phyloP scores from a whole-genome alignment of 208 protist genomes.

The Crithidia fasciculata region DNA sequence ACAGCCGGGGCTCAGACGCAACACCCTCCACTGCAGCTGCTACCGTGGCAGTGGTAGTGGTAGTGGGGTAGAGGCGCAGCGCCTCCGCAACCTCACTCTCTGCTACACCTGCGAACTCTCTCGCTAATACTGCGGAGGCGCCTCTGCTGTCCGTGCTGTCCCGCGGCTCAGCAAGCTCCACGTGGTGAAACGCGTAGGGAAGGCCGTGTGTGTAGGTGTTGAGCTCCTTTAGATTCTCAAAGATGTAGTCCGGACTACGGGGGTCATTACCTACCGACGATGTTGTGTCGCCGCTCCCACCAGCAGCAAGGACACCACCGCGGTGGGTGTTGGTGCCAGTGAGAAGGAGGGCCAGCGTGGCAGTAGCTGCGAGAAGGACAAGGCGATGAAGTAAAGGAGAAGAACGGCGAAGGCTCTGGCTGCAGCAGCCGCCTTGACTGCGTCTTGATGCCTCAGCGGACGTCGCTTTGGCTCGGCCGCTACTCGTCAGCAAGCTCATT shows the following conservation, averaged over 20 bases:
- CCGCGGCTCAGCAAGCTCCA: neutral
- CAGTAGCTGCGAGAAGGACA: no score
- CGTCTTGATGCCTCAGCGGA: no score
- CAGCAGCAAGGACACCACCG: no score
- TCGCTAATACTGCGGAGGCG: neutral
- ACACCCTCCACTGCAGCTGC: no score
- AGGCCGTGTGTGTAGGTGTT: conserved; percentile 9
- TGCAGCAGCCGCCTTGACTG: no score
- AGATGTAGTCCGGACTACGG: conserved; percentile 3
- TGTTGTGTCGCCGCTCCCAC: no score
- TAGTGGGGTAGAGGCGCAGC: neutral
- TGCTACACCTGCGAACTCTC: neutral
- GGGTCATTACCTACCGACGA: neutral
- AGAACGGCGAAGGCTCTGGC: no score
- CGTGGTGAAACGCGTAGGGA: conserved; percentile 13
- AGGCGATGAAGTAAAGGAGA: no score
- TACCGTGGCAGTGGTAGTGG: no score
- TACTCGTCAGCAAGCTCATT: neutral
- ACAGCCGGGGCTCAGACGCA: no score
- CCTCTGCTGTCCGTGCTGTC: neutral
- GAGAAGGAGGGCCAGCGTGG: no score
- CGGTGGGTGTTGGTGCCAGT: no score
- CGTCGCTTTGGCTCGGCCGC: neutral
- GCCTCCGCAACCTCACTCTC: conserved; percentile 1
- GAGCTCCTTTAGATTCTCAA: conserved; percentile 23